Evolutionary conservation across 805 yeast genomes (phyloP).

Genomic region (Wickerhamomyces sydowiorum): DNA sequence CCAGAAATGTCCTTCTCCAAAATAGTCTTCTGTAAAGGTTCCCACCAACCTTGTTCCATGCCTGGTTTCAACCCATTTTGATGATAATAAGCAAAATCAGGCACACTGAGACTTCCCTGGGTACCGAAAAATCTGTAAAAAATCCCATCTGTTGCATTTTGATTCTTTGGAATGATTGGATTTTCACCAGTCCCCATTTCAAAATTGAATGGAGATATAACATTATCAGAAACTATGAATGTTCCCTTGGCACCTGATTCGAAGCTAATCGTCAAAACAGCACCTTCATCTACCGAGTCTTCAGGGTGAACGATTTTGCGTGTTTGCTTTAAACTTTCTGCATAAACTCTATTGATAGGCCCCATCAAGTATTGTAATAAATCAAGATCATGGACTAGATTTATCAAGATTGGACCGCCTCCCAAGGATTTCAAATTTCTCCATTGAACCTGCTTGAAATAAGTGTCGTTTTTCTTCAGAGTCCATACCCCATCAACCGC

Average conservation of each 20-base stretch:
- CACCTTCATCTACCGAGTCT: constrained; percentile 17
- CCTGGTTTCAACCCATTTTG: constrained; percentile 6
- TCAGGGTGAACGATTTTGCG: constrained; percentile 6
- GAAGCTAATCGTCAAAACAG: constrained; percentile 12
- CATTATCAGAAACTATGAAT: constrained; percentile 15
- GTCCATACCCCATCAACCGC: constrained; percentile 18
- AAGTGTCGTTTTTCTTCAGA: constrained; percentile 11
- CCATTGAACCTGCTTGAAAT: constrained; percentile 5
- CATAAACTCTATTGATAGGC: constrained; percentile 12
- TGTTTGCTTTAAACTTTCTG: constrained; percentile 6
- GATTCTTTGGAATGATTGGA: constrained; percentile 12
- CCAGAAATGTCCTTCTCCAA: constrained; percentile 4
- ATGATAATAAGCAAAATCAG: constrained; percentile 14
- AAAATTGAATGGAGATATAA: constrained; percentile 14
- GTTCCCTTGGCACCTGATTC: constrained; percentile 11
- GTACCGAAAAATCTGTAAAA: constrained; percentile 17
- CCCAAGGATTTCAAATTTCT: constrained; percentile 9
- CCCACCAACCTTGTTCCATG: constrained; percentile 14
- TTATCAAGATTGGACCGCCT: constrained; percentile 14
- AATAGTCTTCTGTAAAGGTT: constrained; percentile 2
- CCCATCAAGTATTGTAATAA: constrained; percentile 14
- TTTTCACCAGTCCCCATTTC: constrained; percentile 20
- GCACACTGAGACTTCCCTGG: constrained; percentile 10
- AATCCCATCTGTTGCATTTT: constrained; percentile 11
- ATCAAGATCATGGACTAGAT: constrained; percentile 16